Conservation (phyloP, 1,139 yeast genomes). For the Diutina catenulata region DNA sequence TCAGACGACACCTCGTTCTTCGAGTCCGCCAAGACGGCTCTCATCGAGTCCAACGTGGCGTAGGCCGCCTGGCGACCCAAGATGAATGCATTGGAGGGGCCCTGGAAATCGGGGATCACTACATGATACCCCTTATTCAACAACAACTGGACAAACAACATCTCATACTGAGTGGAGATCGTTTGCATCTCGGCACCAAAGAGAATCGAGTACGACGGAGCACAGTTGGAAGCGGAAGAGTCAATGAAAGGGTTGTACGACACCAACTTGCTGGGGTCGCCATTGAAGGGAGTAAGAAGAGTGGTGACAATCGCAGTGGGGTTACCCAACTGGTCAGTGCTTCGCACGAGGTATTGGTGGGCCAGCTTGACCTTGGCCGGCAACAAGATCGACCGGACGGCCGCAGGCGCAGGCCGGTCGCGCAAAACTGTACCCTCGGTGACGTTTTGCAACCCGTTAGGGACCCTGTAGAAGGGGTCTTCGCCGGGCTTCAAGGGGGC, state of each 20-base stretch:
- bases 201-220: conserved; percentile 9
- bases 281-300: conserved; percentile 9
- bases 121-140: conserved; percentile 10
- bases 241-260: conserved; percentile 9
- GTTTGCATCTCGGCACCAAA: conserved; percentile 7
- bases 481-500: background rate
- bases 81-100: conserved; percentile 8
- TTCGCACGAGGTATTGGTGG: conserved; percentile 8
- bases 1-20: conserved; percentile 9
- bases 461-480: background rate
- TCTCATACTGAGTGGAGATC: conserved; percentile 7
- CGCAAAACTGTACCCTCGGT: background rate
- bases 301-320: conserved; percentile 9
- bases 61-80: conserved; percentile 9
- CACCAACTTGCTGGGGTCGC: conserved; percentile 8
- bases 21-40: conserved; percentile 9
- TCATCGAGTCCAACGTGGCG: conserved; percentile 10
- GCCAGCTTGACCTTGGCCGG: conserved; percentile 2
- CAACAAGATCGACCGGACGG: background rate
- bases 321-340: conserved; percentile 7
- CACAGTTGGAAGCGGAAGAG: conserved; percentile 8
- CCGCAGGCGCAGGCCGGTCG: background rate
- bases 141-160: conserved; percentile 6
- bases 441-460: background rate
- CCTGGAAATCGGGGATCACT: conserved; percentile 10